phyloP scores from a whole-genome alignment of 805 yeast species.

The Zygosaccharomyces siamensis region DNA sequence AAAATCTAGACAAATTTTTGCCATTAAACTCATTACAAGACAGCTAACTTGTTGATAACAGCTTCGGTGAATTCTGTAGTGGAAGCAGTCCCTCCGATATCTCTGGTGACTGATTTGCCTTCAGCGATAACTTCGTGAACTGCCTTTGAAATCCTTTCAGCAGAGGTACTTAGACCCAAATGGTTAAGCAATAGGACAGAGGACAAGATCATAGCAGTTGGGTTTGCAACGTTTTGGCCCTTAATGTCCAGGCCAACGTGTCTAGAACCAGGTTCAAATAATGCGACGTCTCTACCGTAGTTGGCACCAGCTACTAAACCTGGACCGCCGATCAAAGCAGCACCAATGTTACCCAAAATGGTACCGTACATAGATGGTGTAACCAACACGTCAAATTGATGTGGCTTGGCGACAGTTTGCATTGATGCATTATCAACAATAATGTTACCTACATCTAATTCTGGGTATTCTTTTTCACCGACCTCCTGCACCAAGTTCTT shows the following conservation, averaged over 20 bases:
- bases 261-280: constrained; percentile 99
- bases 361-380: constrained; percentile 98
- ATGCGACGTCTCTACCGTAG: constrained; percentile 96
- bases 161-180: constrained; percentile 78
- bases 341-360: constrained; percentile 95
- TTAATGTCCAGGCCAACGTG: constrained; percentile 96
- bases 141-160: constrained; percentile 83
- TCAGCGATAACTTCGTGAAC: constrained; percentile 87
- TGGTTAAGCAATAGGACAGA: constrained; percentile 91
- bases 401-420: constrained; percentile 98
- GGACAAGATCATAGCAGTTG: constrained; percentile 94
- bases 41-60: constrained; percentile 60
- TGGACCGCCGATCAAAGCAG: constrained; percentile 92
- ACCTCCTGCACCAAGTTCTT: constrained; percentile 88
- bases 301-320: constrained; percentile 98
- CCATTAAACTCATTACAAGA: constrained; percentile 6
- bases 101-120: constrained; percentile 79
- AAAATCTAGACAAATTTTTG: constrained; percentile 3
- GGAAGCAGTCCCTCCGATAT: constrained; percentile 84
- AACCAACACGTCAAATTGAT: constrained; percentile 95
- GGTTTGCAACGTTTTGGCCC: constrained; percentile 94
- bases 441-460: constrained; percentile 79
- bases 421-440: constrained; percentile 98
- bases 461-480: constrained; percentile 80
- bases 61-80: constrained; percentile 96